phyloP scores from a whole-genome alignment of 140 eudicot genomes.

The Anethum foeniculum region DNA sequence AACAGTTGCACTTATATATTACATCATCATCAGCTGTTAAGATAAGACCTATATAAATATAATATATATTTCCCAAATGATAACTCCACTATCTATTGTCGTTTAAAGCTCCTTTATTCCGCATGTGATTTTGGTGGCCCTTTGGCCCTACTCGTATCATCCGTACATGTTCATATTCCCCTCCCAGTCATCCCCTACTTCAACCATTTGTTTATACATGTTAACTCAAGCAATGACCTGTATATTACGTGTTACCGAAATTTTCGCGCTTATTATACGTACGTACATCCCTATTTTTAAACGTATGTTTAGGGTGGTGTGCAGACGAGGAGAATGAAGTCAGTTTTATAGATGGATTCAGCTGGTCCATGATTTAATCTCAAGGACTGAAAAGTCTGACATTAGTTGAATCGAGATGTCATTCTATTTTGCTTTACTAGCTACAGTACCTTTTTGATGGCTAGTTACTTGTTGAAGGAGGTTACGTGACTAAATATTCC shows the following conservation, averaged over 20 bases:
- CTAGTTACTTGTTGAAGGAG: background rate
- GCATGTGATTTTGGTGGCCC: slow-evolving; percentile 20
- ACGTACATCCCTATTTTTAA: too few species aligned
- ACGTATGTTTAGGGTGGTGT: background rate
- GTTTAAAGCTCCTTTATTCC: slow-evolving; percentile 10
- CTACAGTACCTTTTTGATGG: background rate
- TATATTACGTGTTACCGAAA: too few species aligned
- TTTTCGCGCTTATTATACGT: too few species aligned
- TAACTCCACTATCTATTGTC: slow-evolving; percentile 20
- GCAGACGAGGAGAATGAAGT: background rate
- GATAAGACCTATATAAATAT: slow-evolving; percentile 11
- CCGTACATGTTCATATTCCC: background rate
- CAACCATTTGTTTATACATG: background rate
- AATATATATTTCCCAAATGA: background rate
- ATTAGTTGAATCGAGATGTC: background rate
- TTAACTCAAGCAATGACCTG: background rate
- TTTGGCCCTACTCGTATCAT: slow-evolving; percentile 7
- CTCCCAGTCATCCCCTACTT: background rate
- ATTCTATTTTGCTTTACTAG: background rate
- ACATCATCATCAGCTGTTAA: slow-evolving; percentile 6
- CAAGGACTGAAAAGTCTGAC: background rate
- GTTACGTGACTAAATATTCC: background rate
- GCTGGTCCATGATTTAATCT: background rate
- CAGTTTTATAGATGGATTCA: background rate
- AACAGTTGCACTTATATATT: background rate